These are phyloP conservation scores for Rhizopus microsporus DNA, from an alignment of 371 early-diverging fungal species.

Conservation along the genomic window DNA sequence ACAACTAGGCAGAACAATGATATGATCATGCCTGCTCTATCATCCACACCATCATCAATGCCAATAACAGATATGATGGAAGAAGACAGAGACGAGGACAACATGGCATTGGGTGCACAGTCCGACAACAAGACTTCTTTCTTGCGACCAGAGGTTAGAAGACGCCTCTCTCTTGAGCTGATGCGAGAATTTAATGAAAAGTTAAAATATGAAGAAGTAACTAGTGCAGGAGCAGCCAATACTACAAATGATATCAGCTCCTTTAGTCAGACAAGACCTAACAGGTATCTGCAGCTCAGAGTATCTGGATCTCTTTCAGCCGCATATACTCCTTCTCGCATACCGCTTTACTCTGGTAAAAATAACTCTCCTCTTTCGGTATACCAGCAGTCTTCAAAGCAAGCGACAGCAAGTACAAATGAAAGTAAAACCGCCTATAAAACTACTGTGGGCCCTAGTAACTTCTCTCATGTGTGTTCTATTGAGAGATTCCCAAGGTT, in stretches of 20 bases:
- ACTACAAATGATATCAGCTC: neutral
- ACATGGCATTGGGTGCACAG: neutral
- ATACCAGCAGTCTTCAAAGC: neutral
- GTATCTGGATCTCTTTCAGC: slow-evolving; percentile 28
- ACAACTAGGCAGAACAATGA: neutral
- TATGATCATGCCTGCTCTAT: slow-evolving; percentile 12
- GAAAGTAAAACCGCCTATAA: neutral
- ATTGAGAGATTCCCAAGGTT: neutral
- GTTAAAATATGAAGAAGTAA: slow-evolving; percentile 17
- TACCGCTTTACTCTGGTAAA: slow-evolving; percentile 21
- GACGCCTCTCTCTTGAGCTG: slow-evolving; percentile 40
- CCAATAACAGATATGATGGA: neutral
- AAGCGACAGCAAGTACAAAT: neutral
- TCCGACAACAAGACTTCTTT: slow-evolving; percentile 19
- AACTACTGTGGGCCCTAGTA: neutral
- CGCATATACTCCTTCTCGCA: slow-evolving; percentile 40
- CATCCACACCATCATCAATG: neutral
- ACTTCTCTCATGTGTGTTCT: neutral
- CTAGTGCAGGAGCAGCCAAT: neutral
- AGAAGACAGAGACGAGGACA: neutral
- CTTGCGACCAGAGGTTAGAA: slow-evolving; percentile 32
- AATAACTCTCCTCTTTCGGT: neutral
- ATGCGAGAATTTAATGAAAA: slow-evolving; percentile 39
- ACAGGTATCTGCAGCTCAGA: slow-evolving; percentile 22
- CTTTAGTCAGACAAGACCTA: neutral